Base-by-base conservation (phyloP, 306 rosid genomes). In the Sindora glabra region DNA sequence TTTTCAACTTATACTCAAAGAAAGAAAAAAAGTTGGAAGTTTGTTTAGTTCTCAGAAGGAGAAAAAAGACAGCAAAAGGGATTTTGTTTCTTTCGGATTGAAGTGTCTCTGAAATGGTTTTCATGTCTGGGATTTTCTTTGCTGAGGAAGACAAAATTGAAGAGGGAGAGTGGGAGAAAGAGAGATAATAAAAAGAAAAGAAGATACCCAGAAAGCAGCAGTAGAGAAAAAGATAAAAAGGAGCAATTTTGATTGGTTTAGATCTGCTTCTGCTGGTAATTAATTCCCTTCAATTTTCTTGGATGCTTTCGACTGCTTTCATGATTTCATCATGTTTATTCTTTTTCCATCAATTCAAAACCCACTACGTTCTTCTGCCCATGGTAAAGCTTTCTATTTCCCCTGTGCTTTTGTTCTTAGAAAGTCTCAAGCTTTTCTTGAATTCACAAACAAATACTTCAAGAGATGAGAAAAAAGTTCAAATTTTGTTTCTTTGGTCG, bases 161-260 rank as follows among this genome's bases (percentile, higher is more conserved):
- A 56, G 97, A 90, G 72, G 97, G 98, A 63, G 84, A 84, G 76
- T 79, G 98, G 95, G 92, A 87, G 62, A 88, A 84, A 21, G 98
- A 87, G 77, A 72, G 95, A 79, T 87, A 88, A n/a, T n/a, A n/a
- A 57, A 27, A 56, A 18, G 10, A 30, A 12, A 41, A 52, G n/a
- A n/a, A n/a, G n/a, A 67, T n/a, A n/a, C 60, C 81, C 77, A 64
- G 59, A 70, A 61, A 65, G 79, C 83, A 72, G 86, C 74, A 77
- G 75, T 50, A 57, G 65, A 67, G 64, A 62, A 51, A 48, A 16
- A 72, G n/a, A n/a, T n/a, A n/a, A 42, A 72, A 39, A n/a, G 8
- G 25, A 60, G 59, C 47, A 46, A 34, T 72, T 29, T 68, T 56
- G 18, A n/a, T 59, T 66, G 54, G 42, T 67, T 74, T 42, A 69